Percentiles rank a stretch among this genome's conserved stretches.
phyloP scores from a whole-genome alignment of 495 filamentous ascomycete genomes.

The Aspergillus cristatus region DNA sequence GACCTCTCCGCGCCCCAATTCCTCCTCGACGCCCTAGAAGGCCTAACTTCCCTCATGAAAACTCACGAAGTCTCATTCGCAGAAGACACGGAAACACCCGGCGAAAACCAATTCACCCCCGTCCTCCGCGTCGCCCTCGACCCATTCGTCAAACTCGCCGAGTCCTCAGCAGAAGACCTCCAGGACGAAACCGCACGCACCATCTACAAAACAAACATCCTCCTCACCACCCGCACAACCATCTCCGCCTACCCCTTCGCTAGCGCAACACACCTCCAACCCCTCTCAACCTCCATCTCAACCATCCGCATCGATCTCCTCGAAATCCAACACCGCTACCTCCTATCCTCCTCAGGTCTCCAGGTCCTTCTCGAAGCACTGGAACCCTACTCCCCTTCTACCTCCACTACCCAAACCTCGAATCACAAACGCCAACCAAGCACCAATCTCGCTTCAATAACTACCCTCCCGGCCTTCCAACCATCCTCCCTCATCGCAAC shows the following conservation, averaged over 20 bases:
- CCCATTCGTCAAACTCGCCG: conserved; percentile 70
- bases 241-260: conserved; percentile 35
- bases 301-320: conserved; percentile 33
- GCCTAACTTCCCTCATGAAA: conserved; percentile 65
- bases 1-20: conserved; percentile 79
- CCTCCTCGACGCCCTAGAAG: conserved; percentile 68
- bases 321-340: conserved; percentile 46
- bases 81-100: conserved; percentile 22
- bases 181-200: conserved; percentile 43
- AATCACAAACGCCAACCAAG: conserved; percentile 28
- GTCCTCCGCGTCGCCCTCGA: conserved; percentile 78
- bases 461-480: conserved; percentile 50
- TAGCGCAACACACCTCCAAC: conserved; percentile 27
- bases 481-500: conserved; percentile 51
- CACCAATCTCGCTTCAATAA: conserved; percentile 41
- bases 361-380: conserved; percentile 59
- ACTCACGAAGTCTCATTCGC: conserved; percentile 75
- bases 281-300: conserved; percentile 28
- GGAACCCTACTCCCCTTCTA: conserved; percentile 28
- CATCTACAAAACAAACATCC: conserved; percentile 80
- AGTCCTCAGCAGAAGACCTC: conserved; percentile 56
- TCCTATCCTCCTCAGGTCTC: conserved; percentile 66
- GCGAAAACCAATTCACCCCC: conserved; percentile 50
- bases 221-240: conserved; percentile 44
- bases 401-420: conserved; percentile 14